Conservation (phyloP, 768 basidiomycete genomes). For the Panaeolus cyanescens region DNA sequence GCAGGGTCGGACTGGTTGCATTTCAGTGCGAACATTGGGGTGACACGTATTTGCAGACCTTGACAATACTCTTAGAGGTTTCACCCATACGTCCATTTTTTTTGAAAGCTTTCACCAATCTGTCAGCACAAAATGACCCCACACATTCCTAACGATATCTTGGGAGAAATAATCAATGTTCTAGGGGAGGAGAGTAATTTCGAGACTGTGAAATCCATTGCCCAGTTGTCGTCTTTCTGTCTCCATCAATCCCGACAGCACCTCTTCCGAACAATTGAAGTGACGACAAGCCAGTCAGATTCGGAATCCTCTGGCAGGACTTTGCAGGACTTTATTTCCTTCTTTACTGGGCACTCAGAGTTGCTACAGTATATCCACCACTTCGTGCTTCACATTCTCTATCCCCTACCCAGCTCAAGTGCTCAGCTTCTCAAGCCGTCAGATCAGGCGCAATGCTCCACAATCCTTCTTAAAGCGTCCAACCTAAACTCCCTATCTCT, state of each 20-base stretch:
- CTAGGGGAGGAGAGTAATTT: not conserved
- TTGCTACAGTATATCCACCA: not conserved
- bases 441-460: not conserved
- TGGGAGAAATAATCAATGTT: not conserved
- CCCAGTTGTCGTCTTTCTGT: not conserved
- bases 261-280: not conserved
- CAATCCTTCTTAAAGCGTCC: not conserved
- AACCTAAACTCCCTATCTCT: not conserved
- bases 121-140: no score
- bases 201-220: not conserved
- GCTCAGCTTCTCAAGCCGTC: not conserved
- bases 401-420: not conserved
- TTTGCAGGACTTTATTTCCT: not conserved
- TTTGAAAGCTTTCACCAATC: no score
- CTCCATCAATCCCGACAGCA: not conserved
- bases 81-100: no score
- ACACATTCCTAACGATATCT: no score
- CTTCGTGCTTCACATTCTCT: not conserved
- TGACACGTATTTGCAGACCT: no score
- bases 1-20: no score
- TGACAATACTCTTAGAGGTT: no score
- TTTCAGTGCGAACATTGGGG: no score
- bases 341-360: not conserved
- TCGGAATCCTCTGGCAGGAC: not conserved
- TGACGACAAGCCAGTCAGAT: not conserved